Evolutionary conservation across 352 stramenopile genomes (phyloP).

Genomic region (Phytophthora kernoviae): DNA sequence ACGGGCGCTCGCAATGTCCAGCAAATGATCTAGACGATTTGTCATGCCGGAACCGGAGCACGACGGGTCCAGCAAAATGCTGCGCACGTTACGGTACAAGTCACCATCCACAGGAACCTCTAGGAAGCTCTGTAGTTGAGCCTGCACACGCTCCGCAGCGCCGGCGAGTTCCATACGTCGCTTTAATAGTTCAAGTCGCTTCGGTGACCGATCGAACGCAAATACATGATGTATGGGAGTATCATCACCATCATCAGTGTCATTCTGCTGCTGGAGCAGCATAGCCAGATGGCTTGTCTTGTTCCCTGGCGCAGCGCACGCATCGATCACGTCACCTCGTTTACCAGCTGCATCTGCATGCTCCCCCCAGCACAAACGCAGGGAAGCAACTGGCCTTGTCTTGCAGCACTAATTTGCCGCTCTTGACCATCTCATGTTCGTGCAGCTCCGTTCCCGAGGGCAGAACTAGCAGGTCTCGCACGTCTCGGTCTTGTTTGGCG

Average conservation of each 20-base stretch:
- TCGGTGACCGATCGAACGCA: constrained; percentile 92
- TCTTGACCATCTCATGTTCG: constrained; percentile 80
- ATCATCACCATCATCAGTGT: constrained; percentile 36
- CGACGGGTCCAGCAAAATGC: constrained; percentile 95
- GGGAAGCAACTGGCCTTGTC: constrained; percentile 99
- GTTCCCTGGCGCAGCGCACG: constrained; percentile 97
- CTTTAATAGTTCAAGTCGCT: constrained; percentile 90
- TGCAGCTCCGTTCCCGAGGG: constrained; percentile 87
- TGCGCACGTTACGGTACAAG: constrained; percentile 89
- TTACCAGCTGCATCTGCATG: constrained; percentile 43
- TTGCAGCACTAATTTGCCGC: constrained; percentile 93
- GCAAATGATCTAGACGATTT: constrained; percentile 91
- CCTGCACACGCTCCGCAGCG: constrained; percentile 77
- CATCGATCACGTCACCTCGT: constrained; percentile 93
- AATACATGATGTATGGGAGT: constrained; percentile 85
- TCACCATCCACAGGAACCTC: constrained; percentile 74
- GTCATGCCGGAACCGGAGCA: constrained; percentile 97
- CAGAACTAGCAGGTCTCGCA: constrained; percentile 93
- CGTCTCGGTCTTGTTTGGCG: constrained; percentile 81
- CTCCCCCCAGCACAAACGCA: constrained; percentile 90
- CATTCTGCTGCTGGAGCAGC: constrained; percentile 79
- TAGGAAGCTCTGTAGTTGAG: constrained; percentile 93
- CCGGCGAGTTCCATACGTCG: constrained; percentile 86
- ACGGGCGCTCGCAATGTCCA: constrained; percentile 82
- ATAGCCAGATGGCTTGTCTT: constrained; percentile 98